Conservation (phyloP, 352 stramenopile genomes). For the Pythium rhizo-oryzae region DNA sequence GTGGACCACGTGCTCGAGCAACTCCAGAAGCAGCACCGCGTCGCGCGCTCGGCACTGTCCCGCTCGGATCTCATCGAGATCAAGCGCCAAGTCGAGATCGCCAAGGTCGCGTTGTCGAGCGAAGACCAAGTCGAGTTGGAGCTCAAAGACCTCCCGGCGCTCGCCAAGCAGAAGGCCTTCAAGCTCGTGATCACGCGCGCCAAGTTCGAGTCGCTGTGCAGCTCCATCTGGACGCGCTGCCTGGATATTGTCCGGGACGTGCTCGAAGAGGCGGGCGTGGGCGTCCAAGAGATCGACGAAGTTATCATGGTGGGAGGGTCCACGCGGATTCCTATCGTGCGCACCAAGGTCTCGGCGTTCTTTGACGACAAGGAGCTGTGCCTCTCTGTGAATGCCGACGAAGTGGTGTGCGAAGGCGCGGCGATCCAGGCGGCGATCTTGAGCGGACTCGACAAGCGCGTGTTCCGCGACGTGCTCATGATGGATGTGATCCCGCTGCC, state of each 20-base stretch:
- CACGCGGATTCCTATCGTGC: conserved; percentile 96
- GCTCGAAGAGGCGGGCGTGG: conserved; percentile 93
- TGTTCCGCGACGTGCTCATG: conserved; percentile 96
- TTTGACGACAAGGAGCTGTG: conserved; percentile 96
- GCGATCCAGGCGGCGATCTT: conserved; percentile 98
- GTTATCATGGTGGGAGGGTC: conserved; percentile 96
- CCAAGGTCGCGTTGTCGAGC: conserved; percentile 72
- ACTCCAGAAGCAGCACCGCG: conserved; percentile 76
- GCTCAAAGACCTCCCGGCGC: conserved; percentile 36
- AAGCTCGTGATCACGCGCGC: conserved; percentile 89
- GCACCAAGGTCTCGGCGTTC: conserved; percentile 95
- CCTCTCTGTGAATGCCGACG: conserved; percentile 97
- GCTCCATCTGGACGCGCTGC: conserved; percentile 96
- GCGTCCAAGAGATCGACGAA: conserved; percentile 89
- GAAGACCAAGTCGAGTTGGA: conserved; percentile 46
- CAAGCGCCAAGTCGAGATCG: conserved; percentile 60
- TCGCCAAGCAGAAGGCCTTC: conserved; percentile 33
- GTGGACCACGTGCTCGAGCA: conserved; percentile 92
- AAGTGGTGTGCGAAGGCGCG: conserved; percentile 97
- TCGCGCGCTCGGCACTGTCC: conserved; percentile 38
- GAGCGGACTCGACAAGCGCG: conserved; percentile 92
- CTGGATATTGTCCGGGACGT: conserved; percentile 86
- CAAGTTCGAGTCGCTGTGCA: conserved; percentile 97
- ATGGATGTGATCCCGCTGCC: conserved; percentile 98
- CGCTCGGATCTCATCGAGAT: conserved; percentile 58